These are phyloP conservation scores for Syncephalastrum racemosum DNA, from an alignment of 371 early-diverging fungal species.

Conservation along the genomic window DNA sequence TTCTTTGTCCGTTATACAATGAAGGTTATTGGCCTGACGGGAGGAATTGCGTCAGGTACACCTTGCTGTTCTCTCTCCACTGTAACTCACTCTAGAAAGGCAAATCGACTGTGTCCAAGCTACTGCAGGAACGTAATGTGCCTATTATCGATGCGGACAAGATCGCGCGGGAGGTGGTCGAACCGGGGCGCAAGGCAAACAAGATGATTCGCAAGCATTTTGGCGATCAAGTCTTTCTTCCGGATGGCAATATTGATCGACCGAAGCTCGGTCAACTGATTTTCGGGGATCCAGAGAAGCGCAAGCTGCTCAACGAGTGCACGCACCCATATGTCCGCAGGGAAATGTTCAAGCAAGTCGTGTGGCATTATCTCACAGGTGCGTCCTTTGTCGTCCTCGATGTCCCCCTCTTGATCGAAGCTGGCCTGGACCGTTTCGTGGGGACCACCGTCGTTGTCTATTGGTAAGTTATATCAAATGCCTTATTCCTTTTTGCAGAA, in stretches of 20 bases:
- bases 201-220: constrained; percentile 72
- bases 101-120: constrained; percentile 81
- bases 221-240: constrained; percentile 66
- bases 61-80: background rate
- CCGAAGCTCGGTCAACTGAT: constrained; percentile 78
- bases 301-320: constrained; percentile 74
- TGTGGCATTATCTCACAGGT: constrained; percentile 72
- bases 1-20: constrained; percentile 37
- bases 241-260: constrained; percentile 66
- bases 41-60: constrained; percentile 90
- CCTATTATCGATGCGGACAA: constrained; percentile 94
- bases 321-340: constrained; percentile 87
- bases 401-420: constrained; percentile 89
- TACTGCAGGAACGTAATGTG: constrained; percentile 53
- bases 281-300: constrained; percentile 71
- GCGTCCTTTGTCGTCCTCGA: constrained; percentile 81
- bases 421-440: constrained; percentile 73
- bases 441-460: constrained; percentile 78
- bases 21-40: constrained; percentile 90
- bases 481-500: background rate
- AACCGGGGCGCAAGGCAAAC: constrained; percentile 75
- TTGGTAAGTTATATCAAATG: constrained; percentile 47
- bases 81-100: constrained; percentile 28
- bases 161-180: constrained; percentile 86
- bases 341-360: constrained; percentile 71